Base-by-base conservation (phyloP, 1,284 basidiomycete genomes). In the Trichosporon sp. region DNA sequence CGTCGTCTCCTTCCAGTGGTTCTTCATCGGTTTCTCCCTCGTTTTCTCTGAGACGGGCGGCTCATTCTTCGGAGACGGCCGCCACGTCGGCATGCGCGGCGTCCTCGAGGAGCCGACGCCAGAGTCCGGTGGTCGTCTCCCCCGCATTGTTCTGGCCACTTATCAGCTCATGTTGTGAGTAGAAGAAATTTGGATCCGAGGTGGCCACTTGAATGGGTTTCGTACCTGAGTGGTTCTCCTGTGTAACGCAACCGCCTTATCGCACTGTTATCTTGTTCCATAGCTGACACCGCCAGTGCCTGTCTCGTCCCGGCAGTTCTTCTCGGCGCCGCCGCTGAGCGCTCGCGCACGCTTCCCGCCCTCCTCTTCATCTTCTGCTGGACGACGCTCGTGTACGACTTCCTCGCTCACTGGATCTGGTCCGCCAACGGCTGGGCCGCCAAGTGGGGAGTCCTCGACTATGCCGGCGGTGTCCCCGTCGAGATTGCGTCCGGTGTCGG, bases 401-500 rank as follows among this genome's bases (percentile, higher is more conserved):
- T 92, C 0, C 85, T 94, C 61, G 90, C 90, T 4, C 90, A 88
- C 78, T 92, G 91, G 91, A 88, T 89, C 32, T 93, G 92, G 91
- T 87, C 87, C 68, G 78, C 85, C 0, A 89, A 90, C 74, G 94
- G 95, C 8, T 98, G 94, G 94, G 94, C 89, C 0, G 90, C 89
- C 84, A 91, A 90, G 77, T 95, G 92, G 91, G 94, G 94, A 31
- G 92, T 95, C 7, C 87, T 95, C 61, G 94, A 97, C 64, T 73
- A 82, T 73, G 81, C 86, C 87, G 93, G 94, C 66, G 94, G 94
- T 59, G 93, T 93, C 7, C 95, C 95, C 38, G 93, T 97, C 77
- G 94, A 98, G 84, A 94, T 97, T 76, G 91, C 91, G 66, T 94
- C 92, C 70, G 95, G 95, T 64, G 89, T 93, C 63, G 90, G 90